Percentiles rank a stretch among this genome's conserved stretches.
phyloP scores from a whole-genome alignment of 345 rosid species.

The Eucalyptus pauciflora region DNA sequence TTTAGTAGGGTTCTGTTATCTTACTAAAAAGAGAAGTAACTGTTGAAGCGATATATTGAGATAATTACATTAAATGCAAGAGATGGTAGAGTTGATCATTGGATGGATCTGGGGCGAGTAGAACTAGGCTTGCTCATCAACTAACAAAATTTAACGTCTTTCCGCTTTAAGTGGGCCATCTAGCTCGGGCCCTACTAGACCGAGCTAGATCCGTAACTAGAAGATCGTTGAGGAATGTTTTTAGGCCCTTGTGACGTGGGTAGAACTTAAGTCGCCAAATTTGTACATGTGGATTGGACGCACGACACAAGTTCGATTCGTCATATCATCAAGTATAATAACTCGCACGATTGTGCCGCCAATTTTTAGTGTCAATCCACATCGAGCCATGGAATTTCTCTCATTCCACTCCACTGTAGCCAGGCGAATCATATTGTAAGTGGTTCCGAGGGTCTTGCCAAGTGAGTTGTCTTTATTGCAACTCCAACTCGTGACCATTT shows the following conservation, averaged over 20 bases:
- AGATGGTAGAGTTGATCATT: neutral
- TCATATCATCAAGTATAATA: neutral
- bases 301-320: rapidly evolving
- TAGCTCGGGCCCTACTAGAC: neutral
- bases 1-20: neutral
- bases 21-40: neutral
- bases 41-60: neutral
- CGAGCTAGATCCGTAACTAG: neutral
- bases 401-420: neutral
- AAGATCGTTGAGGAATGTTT: neutral
- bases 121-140: neutral
- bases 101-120: neutral
- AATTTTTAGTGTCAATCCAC: neutral
- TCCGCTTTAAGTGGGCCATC: neutral
- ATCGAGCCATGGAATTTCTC: neutral
- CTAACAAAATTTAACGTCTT: neutral
- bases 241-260: neutral
- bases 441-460: neutral
- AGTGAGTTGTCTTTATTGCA: neutral
- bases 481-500: neutral
- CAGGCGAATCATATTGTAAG: neutral
- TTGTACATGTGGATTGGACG: neutral
- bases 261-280: neutral
- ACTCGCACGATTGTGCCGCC: neutral
- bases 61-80: neutral